These are phyloP conservation scores for Brettanomyces anomalus DNA, from an alignment of 805 yeast species.

Conservation along the genomic window DNA sequence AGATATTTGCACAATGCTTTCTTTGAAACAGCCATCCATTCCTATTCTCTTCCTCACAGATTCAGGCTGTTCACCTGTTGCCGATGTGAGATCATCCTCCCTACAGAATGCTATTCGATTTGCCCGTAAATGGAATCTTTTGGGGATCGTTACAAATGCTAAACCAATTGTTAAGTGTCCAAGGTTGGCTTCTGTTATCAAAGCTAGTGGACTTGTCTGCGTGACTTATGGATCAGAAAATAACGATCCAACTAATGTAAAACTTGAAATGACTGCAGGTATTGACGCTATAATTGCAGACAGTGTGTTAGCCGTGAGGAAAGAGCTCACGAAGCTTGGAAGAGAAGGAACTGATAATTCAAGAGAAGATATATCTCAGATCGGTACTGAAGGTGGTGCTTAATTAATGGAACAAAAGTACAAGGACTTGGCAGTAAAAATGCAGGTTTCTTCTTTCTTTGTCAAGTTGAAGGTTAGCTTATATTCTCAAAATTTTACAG, in stretches of 20 bases:
- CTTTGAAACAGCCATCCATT: conserved; percentile 87
- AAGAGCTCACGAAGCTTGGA: conserved; percentile 43
- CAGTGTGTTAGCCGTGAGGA: conserved; percentile 85
- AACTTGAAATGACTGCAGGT: conserved; percentile 83
- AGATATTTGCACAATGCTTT: conserved; percentile 75
- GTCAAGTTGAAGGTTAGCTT: no score
- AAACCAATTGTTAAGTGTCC: conserved; percentile 84
- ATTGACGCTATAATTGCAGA: conserved; percentile 99
- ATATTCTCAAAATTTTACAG: no score
- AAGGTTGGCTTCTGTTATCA: conserved; percentile 81
- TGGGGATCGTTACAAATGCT: conserved; percentile 89
- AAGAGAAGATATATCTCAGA: not conserved
- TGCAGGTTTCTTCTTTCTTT: not conserved
- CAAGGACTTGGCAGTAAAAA: not conserved
- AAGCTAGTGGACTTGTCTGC: conserved; percentile 84
- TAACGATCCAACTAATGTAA: conserved; percentile 77
- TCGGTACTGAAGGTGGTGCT: not conserved
- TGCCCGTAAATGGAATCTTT: conserved; percentile 81
- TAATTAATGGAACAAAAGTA: not conserved
- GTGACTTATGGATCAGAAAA: conserved; percentile 84
- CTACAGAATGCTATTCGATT: conserved; percentile 87
- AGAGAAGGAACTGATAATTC: conserved; percentile 5
- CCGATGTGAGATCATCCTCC: conserved; percentile 80
- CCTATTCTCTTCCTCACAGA: conserved; percentile 89
- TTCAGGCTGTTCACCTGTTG: conserved; percentile 77